Percentiles rank a stretch among this genome's conserved stretches.
Conservation (phyloP, 352 stramenopile species). For the Globisporangium splendens region DNA sequence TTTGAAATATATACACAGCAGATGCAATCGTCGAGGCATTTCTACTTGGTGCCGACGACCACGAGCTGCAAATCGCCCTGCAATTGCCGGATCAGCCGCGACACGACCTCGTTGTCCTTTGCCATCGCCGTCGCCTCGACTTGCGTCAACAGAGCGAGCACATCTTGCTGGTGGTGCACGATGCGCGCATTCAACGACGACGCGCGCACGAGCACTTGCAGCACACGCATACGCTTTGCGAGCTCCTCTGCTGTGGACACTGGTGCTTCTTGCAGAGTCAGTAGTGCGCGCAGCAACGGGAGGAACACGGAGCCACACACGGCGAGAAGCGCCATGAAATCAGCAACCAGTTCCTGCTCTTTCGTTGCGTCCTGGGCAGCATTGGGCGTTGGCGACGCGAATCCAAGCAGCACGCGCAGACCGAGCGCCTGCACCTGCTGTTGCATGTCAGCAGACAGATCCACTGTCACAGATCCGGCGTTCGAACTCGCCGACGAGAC, state of each 20-base stretch:
- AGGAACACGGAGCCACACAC: slow-evolving; percentile 6
- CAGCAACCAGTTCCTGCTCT: slow-evolving; percentile 17
- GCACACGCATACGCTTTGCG: slow-evolving; percentile 28
- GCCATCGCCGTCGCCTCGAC: slow-evolving; percentile 16
- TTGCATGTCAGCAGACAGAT: slow-evolving; percentile 54
- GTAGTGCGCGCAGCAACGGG: slow-evolving; percentile 15
- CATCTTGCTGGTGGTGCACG: slow-evolving; percentile 29
- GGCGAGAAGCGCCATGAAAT: slow-evolving; percentile 16
- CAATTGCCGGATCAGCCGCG: slow-evolving; percentile 44
- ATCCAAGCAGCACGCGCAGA: slow-evolving; percentile 7
- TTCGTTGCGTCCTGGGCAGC: slow-evolving; percentile 1
- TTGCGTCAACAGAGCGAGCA: slow-evolving; percentile 19
- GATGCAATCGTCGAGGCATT: neutral
- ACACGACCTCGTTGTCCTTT: slow-evolving; percentile 28
- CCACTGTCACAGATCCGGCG: slow-evolving; percentile 17
- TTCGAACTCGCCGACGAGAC: slow-evolving; percentile 33
- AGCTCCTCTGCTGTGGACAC: slow-evolving; percentile 10
- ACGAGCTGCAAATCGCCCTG: slow-evolving; percentile 61
- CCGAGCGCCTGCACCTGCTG: slow-evolving; percentile 19
- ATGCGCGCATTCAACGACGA: slow-evolving; percentile 30
- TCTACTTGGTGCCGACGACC: slow-evolving; percentile 23
- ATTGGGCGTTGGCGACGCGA: neutral
- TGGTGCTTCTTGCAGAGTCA: slow-evolving; percentile 10
- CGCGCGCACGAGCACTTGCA: slow-evolving; percentile 52
- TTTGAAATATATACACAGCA: too few species aligned